Base-by-base conservation (phyloP, 345 rosid genomes). In the Triadica sebifera region DNA sequence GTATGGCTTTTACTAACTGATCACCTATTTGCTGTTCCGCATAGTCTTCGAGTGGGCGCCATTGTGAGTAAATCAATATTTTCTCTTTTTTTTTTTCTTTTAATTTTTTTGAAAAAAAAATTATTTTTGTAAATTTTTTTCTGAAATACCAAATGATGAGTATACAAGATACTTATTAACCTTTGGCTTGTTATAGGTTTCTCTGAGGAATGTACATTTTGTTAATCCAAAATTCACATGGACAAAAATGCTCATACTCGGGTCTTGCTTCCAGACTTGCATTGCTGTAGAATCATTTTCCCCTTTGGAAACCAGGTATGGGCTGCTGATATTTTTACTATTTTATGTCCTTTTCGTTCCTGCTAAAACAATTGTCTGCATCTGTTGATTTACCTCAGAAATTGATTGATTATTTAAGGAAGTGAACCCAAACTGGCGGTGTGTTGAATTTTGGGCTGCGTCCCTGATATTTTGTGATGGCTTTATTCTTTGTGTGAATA, bases 1-100 rank as follows among this genome's bases (percentile, higher is more conserved):
- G 93, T 90, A 12, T 95, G 94, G 98, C 94, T 95, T 79, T 70
- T 95, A 51, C 82, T 89, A 73, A 89, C 91, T 9, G 94, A 90
- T 82, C 87, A 78, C 74, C 83, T 80, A 50, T 82, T 77, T 50
- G 71, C 53, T 29, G 81, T 78, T 57, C 89, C 97, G 0, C 99
- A 87, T 71, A 78, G 97, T 85, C 78, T 90, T 46, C 85, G 99
- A 68, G 79, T 78, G 67, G 97, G 96, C 8, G 86, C 98, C 6
- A 81, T 91, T 65, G 98, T 95, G 83, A 86, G 99, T 83, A 19
- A 41, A 55, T 19, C 19, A n/a, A 55, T 20, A 2, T 61, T 41
- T 67, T 12, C 10, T 29, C 34, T 29, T 29, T 1, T 29, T 29
- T 29, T 29, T 29, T 29, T 29, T 29, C 2, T 29, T 1, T 29